A percentile compares a stretch with the other conserved stretches of the same genome.
Conservation (phyloP, 1,139 yeast genomes). For the Nakaseomyces delphensis region DNA sequence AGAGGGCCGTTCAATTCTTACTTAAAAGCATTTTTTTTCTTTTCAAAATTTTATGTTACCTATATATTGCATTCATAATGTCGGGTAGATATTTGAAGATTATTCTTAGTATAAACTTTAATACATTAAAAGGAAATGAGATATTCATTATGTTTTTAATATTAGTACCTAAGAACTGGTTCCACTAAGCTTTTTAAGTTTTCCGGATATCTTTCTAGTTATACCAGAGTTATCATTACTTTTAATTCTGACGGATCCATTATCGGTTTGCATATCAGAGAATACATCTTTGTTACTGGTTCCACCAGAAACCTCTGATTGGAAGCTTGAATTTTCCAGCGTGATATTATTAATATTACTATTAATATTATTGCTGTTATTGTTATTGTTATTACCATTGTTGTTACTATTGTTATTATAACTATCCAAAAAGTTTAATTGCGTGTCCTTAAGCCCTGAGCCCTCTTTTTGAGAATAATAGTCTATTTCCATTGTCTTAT, state of each 20-base stretch:
- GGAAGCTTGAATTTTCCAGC: conserved; percentile 4
- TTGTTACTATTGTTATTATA: neutral
- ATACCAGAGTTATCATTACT: neutral
- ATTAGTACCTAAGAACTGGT: neutral
- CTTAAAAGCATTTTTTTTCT: neutral
- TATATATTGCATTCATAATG: neutral
- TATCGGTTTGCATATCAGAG: conserved; percentile 12
- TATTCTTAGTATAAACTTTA: neutral
- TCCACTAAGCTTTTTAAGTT: conserved; percentile 3
- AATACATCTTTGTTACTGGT: conserved; percentile 10
- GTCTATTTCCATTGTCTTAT: conserved; percentile 17
- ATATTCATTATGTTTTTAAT: neutral
- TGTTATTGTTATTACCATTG: neutral
- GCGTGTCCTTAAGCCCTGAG: conserved; percentile 3
- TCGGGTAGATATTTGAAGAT: no score
- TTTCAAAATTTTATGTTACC: neutral
- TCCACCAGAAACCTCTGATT: conserved; percentile 1
- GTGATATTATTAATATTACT: neutral
- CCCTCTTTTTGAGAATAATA: conserved; percentile 8
- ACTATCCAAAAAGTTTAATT: conserved; percentile 1
- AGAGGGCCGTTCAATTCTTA: neutral
- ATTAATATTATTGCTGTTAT: neutral
- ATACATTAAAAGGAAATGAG: neutral
- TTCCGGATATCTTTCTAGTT: conserved; percentile 5
- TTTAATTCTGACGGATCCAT: conserved; percentile 12